Evolutionary conservation across 768 basidiomycete species (phyloP).

Genomic region (Termitomyces sp.): DNA sequence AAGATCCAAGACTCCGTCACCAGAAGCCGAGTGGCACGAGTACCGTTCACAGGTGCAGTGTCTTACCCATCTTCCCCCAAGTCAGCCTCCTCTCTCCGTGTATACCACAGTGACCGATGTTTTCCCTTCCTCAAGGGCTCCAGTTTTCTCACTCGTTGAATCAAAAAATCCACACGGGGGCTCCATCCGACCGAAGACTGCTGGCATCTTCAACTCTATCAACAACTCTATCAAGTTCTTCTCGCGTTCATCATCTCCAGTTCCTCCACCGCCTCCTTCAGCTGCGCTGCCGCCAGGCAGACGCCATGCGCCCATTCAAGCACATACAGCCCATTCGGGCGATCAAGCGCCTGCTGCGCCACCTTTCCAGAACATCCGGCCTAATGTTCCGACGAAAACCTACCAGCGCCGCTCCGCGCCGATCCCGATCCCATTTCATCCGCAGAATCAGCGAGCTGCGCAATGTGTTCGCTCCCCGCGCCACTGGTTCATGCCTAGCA

Average conservation of each 20-base stretch:
- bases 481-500: constrained; percentile 51
- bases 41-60: constrained; percentile 28
- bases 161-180: constrained; percentile 18
- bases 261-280: constrained; percentile 27
- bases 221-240: constrained; percentile 41
- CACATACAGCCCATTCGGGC: constrained; percentile 28
- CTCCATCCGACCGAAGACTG: constrained; percentile 23
- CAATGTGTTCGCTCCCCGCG: constrained; percentile 31
- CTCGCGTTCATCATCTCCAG: constrained; percentile 44
- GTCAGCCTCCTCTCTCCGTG: constrained; percentile 38
- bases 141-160: constrained; percentile 13
- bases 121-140: constrained; percentile 33
- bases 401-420: constrained; percentile 9
- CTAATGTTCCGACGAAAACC: constrained; percentile 18
- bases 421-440: constrained; percentile 21
- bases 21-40: constrained; percentile 25
- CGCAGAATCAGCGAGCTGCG: constrained; percentile 18
- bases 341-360: constrained; percentile 30
- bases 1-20: constrained; percentile 28
- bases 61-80: constrained; percentile 26
- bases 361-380: constrained; percentile 29
- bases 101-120: constrained; percentile 36
- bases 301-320: constrained; percentile 23
- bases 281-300: constrained; percentile 22
- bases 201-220: constrained; percentile 34